Evolutionary conservation across 805 yeast genomes (phyloP).

Genomic region (Komagataella kurtzmanii): DNA sequence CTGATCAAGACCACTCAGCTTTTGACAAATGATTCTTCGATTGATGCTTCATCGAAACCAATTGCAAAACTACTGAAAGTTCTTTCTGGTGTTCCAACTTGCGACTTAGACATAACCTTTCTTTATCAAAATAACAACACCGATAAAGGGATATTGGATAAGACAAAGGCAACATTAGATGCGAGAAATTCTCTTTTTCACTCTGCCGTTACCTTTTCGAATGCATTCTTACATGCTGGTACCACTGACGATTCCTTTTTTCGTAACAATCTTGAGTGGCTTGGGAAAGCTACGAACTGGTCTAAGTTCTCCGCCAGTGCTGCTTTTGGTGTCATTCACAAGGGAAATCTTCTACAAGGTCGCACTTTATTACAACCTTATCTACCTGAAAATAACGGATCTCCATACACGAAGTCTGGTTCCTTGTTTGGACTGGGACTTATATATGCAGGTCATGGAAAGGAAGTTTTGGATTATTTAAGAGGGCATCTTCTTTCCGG

Average conservation of each 20-base stretch:
- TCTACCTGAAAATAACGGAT: conserved; percentile 67
- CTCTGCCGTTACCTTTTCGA: conserved; percentile 88
- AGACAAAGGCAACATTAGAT: conserved; percentile 70
- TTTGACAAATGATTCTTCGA: conserved; percentile 15
- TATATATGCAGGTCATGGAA: conserved; percentile 92
- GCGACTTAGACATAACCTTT: conserved; percentile 85
- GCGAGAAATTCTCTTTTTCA: conserved; percentile 91
- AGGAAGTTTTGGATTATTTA: conserved; percentile 70
- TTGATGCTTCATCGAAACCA: conserved; percentile 14
- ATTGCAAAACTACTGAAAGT: conserved; percentile 45
- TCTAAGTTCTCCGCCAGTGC: conserved; percentile 97
- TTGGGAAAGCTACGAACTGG: conserved; percentile 97
- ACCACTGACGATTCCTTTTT: conserved; percentile 92
- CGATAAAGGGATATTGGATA: conserved; percentile 69
- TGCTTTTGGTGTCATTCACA: conserved; percentile 93
- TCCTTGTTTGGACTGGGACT: conserved; percentile 87
- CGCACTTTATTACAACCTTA: conserved; percentile 79
- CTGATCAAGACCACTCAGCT: conserved; percentile 39
- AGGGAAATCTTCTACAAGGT: conserved; percentile 89
- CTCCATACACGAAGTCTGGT: conserved; percentile 91
- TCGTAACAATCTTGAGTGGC: conserved; percentile 86
- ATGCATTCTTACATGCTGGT: conserved; percentile 92
- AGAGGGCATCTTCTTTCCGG: conserved; percentile 58
- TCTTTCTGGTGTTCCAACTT: conserved; percentile 84
- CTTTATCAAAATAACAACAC: conserved; percentile 78